phyloP scores from a whole-genome alignment of 192 early-diverging fungal genomes.

The Rhizoclosmatium sp. region DNA sequence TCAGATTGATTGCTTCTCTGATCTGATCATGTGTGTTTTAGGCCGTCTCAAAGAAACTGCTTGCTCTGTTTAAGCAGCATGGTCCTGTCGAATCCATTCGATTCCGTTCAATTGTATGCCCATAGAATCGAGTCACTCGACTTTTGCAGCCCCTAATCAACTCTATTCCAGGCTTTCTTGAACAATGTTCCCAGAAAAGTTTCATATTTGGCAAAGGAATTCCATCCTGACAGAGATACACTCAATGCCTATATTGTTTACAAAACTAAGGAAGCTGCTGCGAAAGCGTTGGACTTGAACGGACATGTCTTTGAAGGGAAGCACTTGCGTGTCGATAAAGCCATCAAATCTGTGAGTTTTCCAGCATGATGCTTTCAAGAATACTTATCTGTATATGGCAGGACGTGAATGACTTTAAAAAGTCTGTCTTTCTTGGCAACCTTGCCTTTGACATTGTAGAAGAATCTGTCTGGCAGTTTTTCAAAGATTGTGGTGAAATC shows the following conservation, averaged over 20 bases:
- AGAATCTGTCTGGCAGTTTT: constrained; percentile 53
- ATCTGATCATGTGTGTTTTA: constrained; percentile 44
- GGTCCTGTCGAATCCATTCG: constrained; percentile 86
- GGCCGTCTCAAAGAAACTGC: constrained; percentile 71
- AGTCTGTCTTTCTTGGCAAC: constrained; percentile 68
- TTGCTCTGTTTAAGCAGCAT: constrained; percentile 67
- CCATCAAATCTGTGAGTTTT: constrained; percentile 4
- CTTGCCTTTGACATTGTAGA: constrained; percentile 62
- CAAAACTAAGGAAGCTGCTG: constrained; percentile 62
- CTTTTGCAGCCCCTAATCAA: background rate
- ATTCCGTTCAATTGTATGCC: constrained; percentile 85
- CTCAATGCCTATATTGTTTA: constrained; percentile 94
- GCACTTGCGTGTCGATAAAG: constrained; percentile 85
- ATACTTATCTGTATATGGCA: background rate
- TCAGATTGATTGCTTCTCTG: constrained; percentile 5
- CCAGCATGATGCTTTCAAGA: background rate
- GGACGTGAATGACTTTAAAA: constrained; percentile 75
- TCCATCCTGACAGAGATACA: constrained; percentile 84
- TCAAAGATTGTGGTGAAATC: constrained; percentile 58
- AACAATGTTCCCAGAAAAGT: constrained; percentile 76
- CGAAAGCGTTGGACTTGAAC: constrained; percentile 74
- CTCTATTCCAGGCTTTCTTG: constrained; percentile 58
- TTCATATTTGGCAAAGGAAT: constrained; percentile 82
- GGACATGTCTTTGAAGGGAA: constrained; percentile 83
- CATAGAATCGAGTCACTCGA: background rate